These are phyloP conservation scores for Lipomyces kockii DNA, from an alignment of 805 yeast species.

Conservation along the genomic window DNA sequence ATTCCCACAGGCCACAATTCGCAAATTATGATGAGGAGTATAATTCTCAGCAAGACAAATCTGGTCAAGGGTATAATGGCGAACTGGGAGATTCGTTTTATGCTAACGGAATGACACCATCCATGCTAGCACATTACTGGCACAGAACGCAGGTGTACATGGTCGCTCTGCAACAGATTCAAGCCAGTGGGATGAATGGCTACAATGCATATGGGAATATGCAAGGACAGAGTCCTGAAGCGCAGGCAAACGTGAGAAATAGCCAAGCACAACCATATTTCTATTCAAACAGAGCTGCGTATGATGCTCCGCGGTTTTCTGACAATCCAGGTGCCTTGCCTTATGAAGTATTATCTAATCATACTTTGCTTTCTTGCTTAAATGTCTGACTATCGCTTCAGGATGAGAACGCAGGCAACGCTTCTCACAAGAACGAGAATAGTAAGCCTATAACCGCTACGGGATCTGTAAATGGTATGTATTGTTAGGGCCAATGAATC, in stretches of 20 bases:
- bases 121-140: constrained; percentile 51
- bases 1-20: background rate
- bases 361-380: background rate
- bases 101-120: constrained; percentile 47
- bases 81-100: constrained; percentile 20
- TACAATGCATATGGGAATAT: background rate
- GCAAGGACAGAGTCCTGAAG: background rate
- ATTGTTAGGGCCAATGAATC: background rate
- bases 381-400: background rate
- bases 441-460: background rate
- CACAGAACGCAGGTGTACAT: constrained; percentile 49
- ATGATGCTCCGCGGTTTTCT: constrained; percentile 1
- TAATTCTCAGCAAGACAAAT: background rate
- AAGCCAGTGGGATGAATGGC: constrained; percentile 6
- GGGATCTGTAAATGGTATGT: background rate
- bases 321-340: background rate
- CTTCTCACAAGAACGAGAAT: background rate
- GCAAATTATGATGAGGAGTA: constrained; percentile 33
- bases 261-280: background rate
- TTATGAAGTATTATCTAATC: background rate
- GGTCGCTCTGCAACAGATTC: constrained; percentile 18
- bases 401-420: background rate
- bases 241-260: background rate
- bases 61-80: constrained; percentile 6
- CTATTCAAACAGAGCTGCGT: background rate